Evolutionary conservation across 1,284 basidiomycete genomes (phyloP).

Genomic region (Paramarasmius palmivorus): DNA sequence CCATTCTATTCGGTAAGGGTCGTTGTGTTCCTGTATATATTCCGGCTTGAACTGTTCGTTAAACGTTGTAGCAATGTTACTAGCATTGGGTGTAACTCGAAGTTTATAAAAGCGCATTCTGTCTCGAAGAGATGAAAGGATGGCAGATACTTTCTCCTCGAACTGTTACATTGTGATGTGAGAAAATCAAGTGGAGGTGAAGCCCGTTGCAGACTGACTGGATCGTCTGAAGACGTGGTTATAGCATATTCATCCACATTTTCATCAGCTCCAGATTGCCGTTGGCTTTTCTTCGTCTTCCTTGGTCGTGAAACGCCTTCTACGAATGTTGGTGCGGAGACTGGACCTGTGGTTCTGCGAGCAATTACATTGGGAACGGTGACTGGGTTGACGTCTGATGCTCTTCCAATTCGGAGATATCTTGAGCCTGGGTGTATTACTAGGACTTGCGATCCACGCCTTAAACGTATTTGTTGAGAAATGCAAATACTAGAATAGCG

Average conservation of each 20-base stretch:
- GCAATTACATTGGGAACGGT: constrained; percentile 81
- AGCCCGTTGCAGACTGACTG: constrained; percentile 41
- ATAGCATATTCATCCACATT: constrained; percentile 49
- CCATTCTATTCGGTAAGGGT: constrained; percentile 83
- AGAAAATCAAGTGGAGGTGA: constrained; percentile 1
- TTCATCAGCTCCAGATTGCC: constrained; percentile 20
- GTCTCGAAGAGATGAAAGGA: constrained; percentile 75
- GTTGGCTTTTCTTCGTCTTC: constrained; percentile 24
- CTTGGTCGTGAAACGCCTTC: constrained; percentile 55
- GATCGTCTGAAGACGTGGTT: constrained; percentile 51
- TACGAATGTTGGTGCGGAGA: constrained; percentile 43
- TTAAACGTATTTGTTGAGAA: constrained; percentile 26
- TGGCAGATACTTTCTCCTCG: constrained; percentile 71
- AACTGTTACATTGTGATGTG: constrained; percentile 42
- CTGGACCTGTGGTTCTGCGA: constrained; percentile 48
- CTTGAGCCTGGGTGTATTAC: constrained; percentile 95
- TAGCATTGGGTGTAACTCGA: constrained; percentile 74
- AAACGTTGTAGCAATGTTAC: constrained; percentile 72
- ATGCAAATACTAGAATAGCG: constrained; percentile 1
- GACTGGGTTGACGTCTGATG: constrained; percentile 83
- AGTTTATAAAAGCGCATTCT: constrained; percentile 90
- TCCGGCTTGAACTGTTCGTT: constrained; percentile 79
- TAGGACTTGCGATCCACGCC: constrained; percentile 75
- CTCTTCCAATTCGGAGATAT: constrained; percentile 84
- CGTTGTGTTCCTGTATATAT: constrained; percentile 79